phyloP scores from a whole-genome alignment of 2,329 filamentous ascomycete species.

The Aspergillus caelatus region DNA sequence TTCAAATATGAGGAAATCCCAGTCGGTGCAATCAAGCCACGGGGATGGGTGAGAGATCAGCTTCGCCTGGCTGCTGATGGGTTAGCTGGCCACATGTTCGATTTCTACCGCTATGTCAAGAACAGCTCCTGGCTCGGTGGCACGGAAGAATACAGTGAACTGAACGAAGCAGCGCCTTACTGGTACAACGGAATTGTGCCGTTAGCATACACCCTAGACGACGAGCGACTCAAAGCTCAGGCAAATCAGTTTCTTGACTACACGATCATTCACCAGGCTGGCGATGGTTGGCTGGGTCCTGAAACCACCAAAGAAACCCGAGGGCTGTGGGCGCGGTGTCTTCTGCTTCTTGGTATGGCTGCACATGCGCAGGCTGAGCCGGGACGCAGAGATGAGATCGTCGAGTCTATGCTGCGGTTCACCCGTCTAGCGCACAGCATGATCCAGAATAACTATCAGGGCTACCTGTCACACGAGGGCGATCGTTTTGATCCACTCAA shows the following conservation, averaged over 20 bases:
- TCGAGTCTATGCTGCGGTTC: conserved; percentile 56
- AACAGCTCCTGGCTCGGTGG: conserved; percentile 58
- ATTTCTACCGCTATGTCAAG: conserved; percentile 60
- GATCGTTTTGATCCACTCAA: conserved; percentile 44
- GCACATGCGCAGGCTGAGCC: conserved; percentile 54
- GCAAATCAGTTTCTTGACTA: conserved; percentile 50
- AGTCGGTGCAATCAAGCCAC: conserved; percentile 54
- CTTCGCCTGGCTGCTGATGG: conserved; percentile 54
- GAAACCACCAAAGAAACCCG: conserved; percentile 49
- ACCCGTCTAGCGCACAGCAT: conserved; percentile 56
- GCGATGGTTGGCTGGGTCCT: conserved; percentile 62
- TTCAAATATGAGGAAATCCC: conserved; percentile 33
- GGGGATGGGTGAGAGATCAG: conserved; percentile 57
- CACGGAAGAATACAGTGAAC: conserved; percentile 53
- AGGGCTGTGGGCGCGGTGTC: conserved; percentile 58
- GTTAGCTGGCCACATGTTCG: conserved; percentile 56
- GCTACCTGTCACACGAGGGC: conserved; percentile 50
- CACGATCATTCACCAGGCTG: conserved; percentile 52
- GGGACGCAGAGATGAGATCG: conserved; percentile 33
- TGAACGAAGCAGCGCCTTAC: conserved; percentile 61
- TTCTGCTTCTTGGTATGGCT: conserved; percentile 55
- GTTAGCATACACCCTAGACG: conserved; percentile 55
- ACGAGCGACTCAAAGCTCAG: conserved; percentile 54
- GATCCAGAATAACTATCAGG: conserved; percentile 57
- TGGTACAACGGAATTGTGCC: conserved; percentile 63